phyloP scores from a whole-genome alignment of 176 grass and related monocot genomes.

The Melocanna baccifera region DNA sequence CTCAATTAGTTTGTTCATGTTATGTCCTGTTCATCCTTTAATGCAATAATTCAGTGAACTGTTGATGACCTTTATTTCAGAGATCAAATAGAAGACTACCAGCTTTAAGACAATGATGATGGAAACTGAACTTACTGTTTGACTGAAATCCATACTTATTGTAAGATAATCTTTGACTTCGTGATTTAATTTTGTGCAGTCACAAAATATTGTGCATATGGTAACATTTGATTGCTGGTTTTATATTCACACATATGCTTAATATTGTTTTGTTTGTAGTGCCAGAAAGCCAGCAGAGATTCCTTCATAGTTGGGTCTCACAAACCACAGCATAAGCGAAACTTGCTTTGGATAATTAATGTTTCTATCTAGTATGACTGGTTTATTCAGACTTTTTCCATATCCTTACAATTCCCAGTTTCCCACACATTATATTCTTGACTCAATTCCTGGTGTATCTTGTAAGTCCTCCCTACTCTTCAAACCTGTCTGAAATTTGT shows the following conservation, averaged over 20 bases:
- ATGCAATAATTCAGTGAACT: conserved; percentile 26
- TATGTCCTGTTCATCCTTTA: conserved; percentile 23
- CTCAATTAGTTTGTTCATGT: conserved; percentile 2
- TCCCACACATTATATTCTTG: not conserved
- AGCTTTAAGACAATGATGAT: conserved; percentile 45
- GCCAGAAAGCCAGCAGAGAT: conserved; percentile 31
- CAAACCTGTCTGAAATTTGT: conserved; percentile 5
- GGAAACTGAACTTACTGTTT: conserved; percentile 37
- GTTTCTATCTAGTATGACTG: conserved; percentile 10
- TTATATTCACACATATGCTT: conserved; percentile 11
- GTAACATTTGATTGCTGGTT: not conserved
- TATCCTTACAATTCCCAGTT: not conserved
- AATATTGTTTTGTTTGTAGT: conserved; percentile 34
- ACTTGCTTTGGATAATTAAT: conserved; percentile 22
- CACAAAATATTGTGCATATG: not conserved
- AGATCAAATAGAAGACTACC: conserved; percentile 68
- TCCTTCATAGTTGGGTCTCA: conserved; percentile 9
- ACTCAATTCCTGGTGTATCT: not conserved
- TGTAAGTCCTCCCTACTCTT: not conserved
- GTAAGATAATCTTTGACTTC: conserved; percentile 15
- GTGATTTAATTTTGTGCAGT: not conserved
- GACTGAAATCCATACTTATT: not conserved
- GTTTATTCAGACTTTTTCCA: not conserved
- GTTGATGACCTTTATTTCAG: conserved; percentile 42
- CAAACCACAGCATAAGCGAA: conserved; percentile 8